phyloP scores from a whole-genome alignment of 129 eudicot genomes.

The Flaveria ramosissima region DNA sequence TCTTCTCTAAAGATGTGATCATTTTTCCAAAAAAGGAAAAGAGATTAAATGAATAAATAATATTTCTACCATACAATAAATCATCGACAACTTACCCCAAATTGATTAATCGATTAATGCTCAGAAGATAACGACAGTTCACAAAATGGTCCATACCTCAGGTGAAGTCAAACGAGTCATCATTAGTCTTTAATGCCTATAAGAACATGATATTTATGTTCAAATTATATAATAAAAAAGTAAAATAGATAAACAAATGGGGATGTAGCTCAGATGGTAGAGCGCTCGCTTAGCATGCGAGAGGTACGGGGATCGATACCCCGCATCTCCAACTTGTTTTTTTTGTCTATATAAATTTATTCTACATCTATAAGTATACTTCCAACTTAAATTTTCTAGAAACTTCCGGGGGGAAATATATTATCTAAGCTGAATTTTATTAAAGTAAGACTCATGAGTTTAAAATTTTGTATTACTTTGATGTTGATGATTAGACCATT shows the following conservation, averaged over 20 bases:
- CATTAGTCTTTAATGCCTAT: constrained; percentile 10
- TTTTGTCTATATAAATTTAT: not conserved
- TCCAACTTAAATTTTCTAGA: no score
- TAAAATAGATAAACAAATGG: not conserved
- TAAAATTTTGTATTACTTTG: no score
- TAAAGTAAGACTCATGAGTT: no score
- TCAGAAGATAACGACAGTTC: constrained; percentile 6
- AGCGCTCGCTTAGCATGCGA: constrained; percentile 87
- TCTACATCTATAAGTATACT: not conserved
- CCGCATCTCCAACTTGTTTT: constrained; percentile 35
- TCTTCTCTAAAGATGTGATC: no score
- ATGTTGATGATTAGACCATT: no score
- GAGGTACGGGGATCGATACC: constrained; percentile 92
- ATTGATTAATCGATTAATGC: not conserved
- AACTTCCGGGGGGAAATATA: no score
- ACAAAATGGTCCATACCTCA: constrained; percentile 22
- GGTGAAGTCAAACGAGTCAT: constrained; percentile 8
- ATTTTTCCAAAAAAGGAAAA: not conserved
- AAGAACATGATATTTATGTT: not conserved
- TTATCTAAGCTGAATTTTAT: no score
- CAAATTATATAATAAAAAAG: no score
- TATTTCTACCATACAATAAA: constrained; percentile 6
- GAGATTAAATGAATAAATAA: not conserved
- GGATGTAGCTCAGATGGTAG: constrained; percentile 82
- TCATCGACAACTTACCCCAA: constrained; percentile 15